These are phyloP conservation scores for Xylariaceae sp. DNA, from an alignment of 2,329 filamentous ascomycete species.

Conservation along the genomic window DNA sequence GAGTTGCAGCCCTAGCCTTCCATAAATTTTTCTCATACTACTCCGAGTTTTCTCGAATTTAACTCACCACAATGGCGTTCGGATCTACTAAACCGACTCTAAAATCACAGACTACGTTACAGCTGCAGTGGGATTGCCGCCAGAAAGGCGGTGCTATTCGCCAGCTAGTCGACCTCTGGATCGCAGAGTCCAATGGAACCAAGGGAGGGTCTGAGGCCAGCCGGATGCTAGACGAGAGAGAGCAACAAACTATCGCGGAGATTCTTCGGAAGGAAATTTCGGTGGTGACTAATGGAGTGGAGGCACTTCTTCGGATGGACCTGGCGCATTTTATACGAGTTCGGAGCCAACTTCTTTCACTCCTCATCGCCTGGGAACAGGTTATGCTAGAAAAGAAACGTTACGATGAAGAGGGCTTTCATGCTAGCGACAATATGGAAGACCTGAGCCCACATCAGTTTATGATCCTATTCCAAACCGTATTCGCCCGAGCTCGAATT, in stretches of 20 bases:
- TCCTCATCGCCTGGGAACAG: background rate
- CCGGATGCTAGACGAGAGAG: background rate
- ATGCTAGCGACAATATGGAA: background rate
- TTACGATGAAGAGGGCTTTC: background rate
- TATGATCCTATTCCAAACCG: background rate
- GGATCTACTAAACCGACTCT: background rate
- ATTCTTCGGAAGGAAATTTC: background rate
- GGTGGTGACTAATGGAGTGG: background rate
- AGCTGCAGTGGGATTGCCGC: background rate
- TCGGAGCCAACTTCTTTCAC: background rate
- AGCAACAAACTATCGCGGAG: background rate
- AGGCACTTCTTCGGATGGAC: background rate
- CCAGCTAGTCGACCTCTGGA: background rate
- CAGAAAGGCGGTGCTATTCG: background rate
- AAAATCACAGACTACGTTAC: background rate
- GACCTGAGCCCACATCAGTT: background rate
- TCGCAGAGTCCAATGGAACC: background rate
- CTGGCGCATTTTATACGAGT: background rate
- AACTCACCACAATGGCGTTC: background rate
- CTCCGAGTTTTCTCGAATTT: background rate
- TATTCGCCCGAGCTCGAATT: background rate
- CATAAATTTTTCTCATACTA: background rate
- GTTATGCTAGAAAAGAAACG: background rate
- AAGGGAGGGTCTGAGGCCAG: background rate
- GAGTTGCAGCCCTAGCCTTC: background rate